phyloP scores from a whole-genome alignment of 78 protist species.

The Acrasis kona region DNA sequence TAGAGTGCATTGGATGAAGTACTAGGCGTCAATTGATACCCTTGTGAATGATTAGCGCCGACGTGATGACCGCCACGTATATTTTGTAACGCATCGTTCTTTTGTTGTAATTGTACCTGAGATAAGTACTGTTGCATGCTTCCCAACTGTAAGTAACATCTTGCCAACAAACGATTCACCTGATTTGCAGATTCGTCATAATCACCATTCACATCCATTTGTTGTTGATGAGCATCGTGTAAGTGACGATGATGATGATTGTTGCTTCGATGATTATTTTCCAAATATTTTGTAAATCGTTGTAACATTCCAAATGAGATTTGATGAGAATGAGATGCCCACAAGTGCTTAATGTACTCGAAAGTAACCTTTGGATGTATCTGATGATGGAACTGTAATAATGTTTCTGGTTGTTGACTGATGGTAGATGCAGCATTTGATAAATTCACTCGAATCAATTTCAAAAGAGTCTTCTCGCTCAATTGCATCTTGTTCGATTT shows the following conservation, averaged over 20 bases:
- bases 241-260: too few species aligned
- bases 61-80: too few species aligned
- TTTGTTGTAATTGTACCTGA: too few species aligned
- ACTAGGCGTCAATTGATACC: constrained; percentile 21
- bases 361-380: constrained; percentile 59
- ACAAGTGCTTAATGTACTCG: constrained; percentile 73
- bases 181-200: background rate
- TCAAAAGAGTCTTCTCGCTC: constrained; percentile 4
- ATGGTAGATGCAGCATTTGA: background rate
- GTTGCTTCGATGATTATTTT: too few species aligned
- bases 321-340: too few species aligned
- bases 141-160: background rate
- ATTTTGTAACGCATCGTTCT: too few species aligned
- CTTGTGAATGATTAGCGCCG: too few species aligned
- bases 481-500: constrained; percentile 34
- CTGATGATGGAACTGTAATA: background rate
- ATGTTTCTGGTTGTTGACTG: background rate
- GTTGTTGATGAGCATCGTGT: background rate
- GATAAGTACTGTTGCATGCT: too few species aligned
- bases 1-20: too few species aligned
- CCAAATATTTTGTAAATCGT: too few species aligned
- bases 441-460: too few species aligned
- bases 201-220: background rate
- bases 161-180: background rate
- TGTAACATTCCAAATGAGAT: too few species aligned